Evolutionary conservation across 2,329 filamentous ascomycete species (phyloP).

Genomic region (Chrysoporthe deuterocubensis): DNA sequence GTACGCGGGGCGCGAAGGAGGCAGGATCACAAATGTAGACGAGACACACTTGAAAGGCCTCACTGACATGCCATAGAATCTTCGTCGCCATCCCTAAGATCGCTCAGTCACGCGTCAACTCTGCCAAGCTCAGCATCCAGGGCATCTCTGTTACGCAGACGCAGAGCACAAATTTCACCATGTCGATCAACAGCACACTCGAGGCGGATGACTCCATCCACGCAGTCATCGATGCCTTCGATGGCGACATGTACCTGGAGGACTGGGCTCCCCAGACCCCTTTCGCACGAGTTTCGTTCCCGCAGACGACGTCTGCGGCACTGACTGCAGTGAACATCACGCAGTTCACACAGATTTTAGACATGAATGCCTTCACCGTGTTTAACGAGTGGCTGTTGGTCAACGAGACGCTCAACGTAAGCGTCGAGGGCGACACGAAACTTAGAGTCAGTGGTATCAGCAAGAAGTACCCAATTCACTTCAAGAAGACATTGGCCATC

Average conservation of each 20-base stretch:
- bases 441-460: constrained; percentile 55
- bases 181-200: constrained; percentile 62
- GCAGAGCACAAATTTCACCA: constrained; percentile 47
- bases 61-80: constrained; percentile 45
- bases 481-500: constrained; percentile 59
- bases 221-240: constrained; percentile 55
- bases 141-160: constrained; percentile 55
- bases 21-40: no score
- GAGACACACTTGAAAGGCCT: not conserved
- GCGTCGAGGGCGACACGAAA: constrained; percentile 55
- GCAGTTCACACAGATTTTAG: constrained; percentile 51
- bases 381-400: constrained; percentile 61
- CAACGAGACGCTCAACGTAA: constrained; percentile 55
- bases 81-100: constrained; percentile 61
- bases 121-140: constrained; percentile 56
- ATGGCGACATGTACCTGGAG: constrained; percentile 59
- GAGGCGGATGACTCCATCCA: constrained; percentile 54
- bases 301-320: constrained; percentile 53
- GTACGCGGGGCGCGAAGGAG: no score
- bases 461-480: constrained; percentile 54
- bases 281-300: constrained; percentile 57
- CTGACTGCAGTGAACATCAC: constrained; percentile 56
- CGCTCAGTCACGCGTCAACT: constrained; percentile 59
- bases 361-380: constrained; percentile 53
- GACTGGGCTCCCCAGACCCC: constrained; percentile 51